Conservation (phyloP, 495 filamentous ascomycete species). For the Neohortaea acidophila region DNA sequence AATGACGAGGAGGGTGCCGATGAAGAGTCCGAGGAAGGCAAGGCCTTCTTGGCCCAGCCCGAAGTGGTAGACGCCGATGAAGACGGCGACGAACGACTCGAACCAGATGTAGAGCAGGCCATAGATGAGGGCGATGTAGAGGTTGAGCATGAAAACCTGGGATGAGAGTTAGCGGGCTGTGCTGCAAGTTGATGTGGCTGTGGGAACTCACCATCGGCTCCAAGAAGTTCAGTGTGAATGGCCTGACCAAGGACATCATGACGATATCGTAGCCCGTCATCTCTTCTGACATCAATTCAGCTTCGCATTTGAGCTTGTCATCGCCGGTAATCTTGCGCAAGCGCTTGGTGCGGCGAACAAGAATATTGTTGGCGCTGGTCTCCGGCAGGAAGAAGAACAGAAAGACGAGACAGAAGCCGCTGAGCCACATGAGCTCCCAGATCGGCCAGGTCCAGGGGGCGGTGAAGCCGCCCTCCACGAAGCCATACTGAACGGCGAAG, state of each 20-base stretch:
- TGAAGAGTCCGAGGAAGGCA: slow-evolving; percentile 37
- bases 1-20: slow-evolving; percentile 29
- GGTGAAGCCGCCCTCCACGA: slow-evolving; percentile 17
- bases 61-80: slow-evolving; percentile 35
- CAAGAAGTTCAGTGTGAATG: slow-evolving; percentile 28
- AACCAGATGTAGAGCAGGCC: slow-evolving; percentile 43
- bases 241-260: slow-evolving; percentile 26
- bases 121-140: slow-evolving; percentile 40
- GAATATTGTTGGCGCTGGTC: slow-evolving; percentile 28
- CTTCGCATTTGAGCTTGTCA: slow-evolving; percentile 23
- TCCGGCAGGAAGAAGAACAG: slow-evolving; percentile 29
- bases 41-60: slow-evolving; percentile 32
- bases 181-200: background rate
- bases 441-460: slow-evolving; percentile 28
- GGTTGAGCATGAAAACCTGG: slow-evolving; percentile 32
- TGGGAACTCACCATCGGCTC: slow-evolving; percentile 31
- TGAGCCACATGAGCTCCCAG: slow-evolving; percentile 29
- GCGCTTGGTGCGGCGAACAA: slow-evolving; percentile 25
- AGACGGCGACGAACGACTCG: slow-evolving; percentile 42
- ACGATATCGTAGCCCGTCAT: slow-evolving; percentile 28
- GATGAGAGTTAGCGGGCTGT: background rate
- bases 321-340: slow-evolving; percentile 26
- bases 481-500: slow-evolving; percentile 23
- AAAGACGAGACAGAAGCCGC: slow-evolving; percentile 26
- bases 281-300: slow-evolving; percentile 23